Evolutionary conservation across 139 green algal genomes (phyloP), one percentile per base, ranked within the genome.

Genomic region (Chlamydomonas incerta): DNA sequence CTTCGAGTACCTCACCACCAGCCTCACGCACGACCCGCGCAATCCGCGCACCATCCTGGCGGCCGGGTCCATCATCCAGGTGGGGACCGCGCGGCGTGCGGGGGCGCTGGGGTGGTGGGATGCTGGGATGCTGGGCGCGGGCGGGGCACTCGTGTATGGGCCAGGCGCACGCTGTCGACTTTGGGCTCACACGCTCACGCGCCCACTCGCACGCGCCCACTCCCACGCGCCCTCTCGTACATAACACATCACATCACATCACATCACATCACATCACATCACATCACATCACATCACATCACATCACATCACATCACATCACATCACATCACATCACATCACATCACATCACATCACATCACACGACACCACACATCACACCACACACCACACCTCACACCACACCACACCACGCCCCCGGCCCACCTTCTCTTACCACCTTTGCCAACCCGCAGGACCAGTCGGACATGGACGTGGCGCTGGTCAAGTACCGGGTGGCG

Each of bases 401-500:
- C n/a, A n/a, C n/a, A n/a, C n/a, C n/a, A n/a, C n/a, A n/a, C n/a
- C n/a, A 28, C 62, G 9, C 62, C 18, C 62, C 62, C 28, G 14
- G 8, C 28, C 72, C 41, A 26, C n/a, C 72, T 46, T 46, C 47
- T 67, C 29, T 80, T 33, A 57, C 8, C 21, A 14, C 33, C 50
- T 63, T 79, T 67, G n/a, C n/a, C n/a, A n/a, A n/a, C 52, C 74
- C 85, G 20, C 90, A 96, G 92, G 95, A 97, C 79, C 90, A 97
- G 80, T 66, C 76, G 18, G 95, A 97, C 89, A 94, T 95, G 88
- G 95, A 98, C 65, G 91, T 93, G 2, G 95, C 95, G 31, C 88
- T 98, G 34, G 80, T 96, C 73, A 96, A 98, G 91, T 98, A 98
- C 89, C 86, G 95, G 20, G 89, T 96, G 15, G 94, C 93, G 20